phyloP scores from a whole-genome alignment of 2,329 filamentous ascomycete species.

The Sporothrix pseudoabietina region DNA sequence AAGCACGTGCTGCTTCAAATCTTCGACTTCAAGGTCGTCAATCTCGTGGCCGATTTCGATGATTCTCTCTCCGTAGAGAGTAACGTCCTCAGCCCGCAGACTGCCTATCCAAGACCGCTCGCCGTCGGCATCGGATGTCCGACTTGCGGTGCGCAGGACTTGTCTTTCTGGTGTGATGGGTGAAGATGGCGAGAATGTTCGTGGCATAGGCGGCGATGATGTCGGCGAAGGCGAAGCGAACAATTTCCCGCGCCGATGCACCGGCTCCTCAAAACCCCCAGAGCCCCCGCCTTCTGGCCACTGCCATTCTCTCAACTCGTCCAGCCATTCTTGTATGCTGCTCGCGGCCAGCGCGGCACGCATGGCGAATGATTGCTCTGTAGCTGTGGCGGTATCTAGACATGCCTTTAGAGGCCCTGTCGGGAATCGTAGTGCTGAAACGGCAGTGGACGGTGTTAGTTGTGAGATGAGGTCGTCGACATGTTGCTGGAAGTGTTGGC shows the following conservation, averaged over 20 bases:
- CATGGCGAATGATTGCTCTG: slow-evolving; percentile 71
- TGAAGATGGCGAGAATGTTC: not conserved
- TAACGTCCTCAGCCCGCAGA: slow-evolving; percentile 64
- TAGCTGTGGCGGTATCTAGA: slow-evolving; percentile 62
- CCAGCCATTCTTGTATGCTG: slow-evolving; percentile 71
- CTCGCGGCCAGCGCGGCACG: slow-evolving; percentile 70
- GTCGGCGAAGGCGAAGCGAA: slow-evolving; percentile 18
- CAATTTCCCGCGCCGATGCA: not conserved
- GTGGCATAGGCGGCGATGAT: slow-evolving; percentile 22
- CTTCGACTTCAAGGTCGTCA: slow-evolving; percentile 74
- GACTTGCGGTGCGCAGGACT: not conserved
- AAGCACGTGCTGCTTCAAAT: slow-evolving; percentile 85
- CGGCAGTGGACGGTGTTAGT: slow-evolving; percentile 61
- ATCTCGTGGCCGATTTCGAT: slow-evolving; percentile 72
- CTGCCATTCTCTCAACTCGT: slow-evolving; percentile 66
- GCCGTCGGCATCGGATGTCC: not conserved
- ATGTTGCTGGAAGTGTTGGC: slow-evolving; percentile 41
- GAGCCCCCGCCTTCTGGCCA: slow-evolving; percentile 56
- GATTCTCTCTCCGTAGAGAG: slow-evolving; percentile 70
- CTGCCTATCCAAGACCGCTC: slow-evolving; percentile 65
- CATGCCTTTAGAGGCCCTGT: slow-evolving; percentile 58
- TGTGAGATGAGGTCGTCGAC: slow-evolving; percentile 62
- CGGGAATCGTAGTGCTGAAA: slow-evolving; percentile 61
- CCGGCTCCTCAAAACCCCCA: slow-evolving; percentile 57
- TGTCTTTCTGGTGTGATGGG: slow-evolving; percentile 31